Evolutionary conservation across 169 alveolate genomes (phyloP), one percentile per base, ranked within the genome.

Genomic region (Plasmodium cynomolgi): DNA sequence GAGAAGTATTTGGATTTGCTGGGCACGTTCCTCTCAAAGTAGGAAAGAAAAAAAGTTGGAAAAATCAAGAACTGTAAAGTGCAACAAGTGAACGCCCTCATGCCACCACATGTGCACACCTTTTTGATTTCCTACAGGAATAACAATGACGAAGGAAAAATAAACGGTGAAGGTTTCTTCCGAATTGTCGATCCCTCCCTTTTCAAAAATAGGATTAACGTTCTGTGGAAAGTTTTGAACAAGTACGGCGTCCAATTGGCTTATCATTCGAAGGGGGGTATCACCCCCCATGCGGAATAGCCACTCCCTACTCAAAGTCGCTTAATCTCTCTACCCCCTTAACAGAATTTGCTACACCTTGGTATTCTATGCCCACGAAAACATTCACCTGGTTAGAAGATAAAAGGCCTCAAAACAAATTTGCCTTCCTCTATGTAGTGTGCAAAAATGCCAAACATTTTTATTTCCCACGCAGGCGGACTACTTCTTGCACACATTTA

Each of bases 191-290:
- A 85, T 37, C 13, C 77, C 39, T 74, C 84, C 79, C 58, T 85
- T n/a, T 85, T 85, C 79, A 50, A 47, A 85, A 85, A 85, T 77
- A 85, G 80, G 62, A 75, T 85, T 31, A 85, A 85, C 39, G 39
- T 85, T 44, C 80, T 85, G 81, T 85, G 93, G 84, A 85, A 85
- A 54, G 85, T 85, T 85, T 34, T 85, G 58, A 85, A 85, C 79
- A 85, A 85, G 93, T 85, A 85, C 15, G 31, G 13, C 37, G 5
- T 68, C 44, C 0, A 33, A 26, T 0, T 17, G 23, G 7, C 20
- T 83, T 58, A 50, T 31, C 20, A 85, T 84, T 68, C n/a, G 77
- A 68, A 68, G 77, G 77, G 41, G 9, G 26, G 31, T 1, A 9
- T 17, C 31, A 11, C 6, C 80, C 17, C 15, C 15, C 13, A 50